Base-by-base conservation (phyloP, 1,284 basidiomycete genomes). In the Tetrapyrgos nigripes region DNA sequence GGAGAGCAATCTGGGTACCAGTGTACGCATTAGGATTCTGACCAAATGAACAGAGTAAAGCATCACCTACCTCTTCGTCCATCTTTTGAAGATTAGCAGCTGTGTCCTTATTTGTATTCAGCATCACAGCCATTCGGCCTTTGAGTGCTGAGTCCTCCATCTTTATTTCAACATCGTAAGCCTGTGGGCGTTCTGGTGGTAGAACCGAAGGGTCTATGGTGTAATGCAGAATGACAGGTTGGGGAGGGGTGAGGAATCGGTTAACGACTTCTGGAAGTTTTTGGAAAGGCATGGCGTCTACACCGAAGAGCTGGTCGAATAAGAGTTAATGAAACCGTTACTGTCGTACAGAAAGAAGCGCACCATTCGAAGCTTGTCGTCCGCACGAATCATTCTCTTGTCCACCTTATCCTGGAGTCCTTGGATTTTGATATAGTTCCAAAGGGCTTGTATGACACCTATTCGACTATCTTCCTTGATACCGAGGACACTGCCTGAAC, bases 331-430 rank as follows among this genome's bases (percentile, higher is more conserved):
- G 28, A 48, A 28, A 14, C 8, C 9, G 31, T 33, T 33, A 14
- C 8, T 33, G 14, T 33, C 14, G 31, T 14, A 14, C 9, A 33
- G 31, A 14, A 33, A 33, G 14, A 5, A 19, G 78, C 83, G 54
- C 67, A 92, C 91, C 0, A 80, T 78, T 70, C 82, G 81, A 50
- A 97, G 74, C 50, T 84, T 84, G 3, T 88, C 89, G 62, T 98
- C 92, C 1, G 90, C 83, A 44, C 87, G 86, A 60, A 98, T 86
- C 54, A 89, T 76, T 48, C 91, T 86, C 57, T 91, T 84, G 73
- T 98, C 95, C 0, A 89, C 87, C 70, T 96, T 96, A 73, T 98
- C 95, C 74, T 97, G 93, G 19, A 98, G 80, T 23, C 89, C 88
- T 61, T 92, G 83, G 19, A 90, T 78, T 73, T 97, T 97, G 76